Evolutionary conservation across 2,329 filamentous ascomycete genomes (phyloP).

Genomic region (Sclerotinia borealis): DNA sequence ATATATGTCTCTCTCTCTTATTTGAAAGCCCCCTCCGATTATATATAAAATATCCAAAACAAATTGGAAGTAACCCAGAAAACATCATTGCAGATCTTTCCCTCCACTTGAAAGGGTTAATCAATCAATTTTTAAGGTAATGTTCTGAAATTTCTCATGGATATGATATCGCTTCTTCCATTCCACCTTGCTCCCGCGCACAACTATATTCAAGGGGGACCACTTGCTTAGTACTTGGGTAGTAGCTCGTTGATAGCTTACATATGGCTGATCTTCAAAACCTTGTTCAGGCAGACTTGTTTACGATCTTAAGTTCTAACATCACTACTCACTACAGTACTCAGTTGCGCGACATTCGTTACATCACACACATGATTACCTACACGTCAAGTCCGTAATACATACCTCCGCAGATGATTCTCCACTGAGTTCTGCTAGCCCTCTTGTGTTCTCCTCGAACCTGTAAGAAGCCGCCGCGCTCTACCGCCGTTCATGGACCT

Average conservation of each 20-base stretch:
- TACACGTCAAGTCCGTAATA: conserved; percentile 29
- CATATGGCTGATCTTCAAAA: conserved; percentile 12
- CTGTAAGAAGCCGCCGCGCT: conserved; percentile 32
- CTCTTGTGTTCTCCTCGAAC: conserved; percentile 27
- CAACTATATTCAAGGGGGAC: conserved; percentile 1
- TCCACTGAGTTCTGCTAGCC: conserved; percentile 21
- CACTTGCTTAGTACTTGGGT: conserved; percentile 1
- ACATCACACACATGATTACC: conserved; percentile 24
- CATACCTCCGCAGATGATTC: conserved; percentile 28
- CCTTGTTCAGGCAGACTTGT: conserved; percentile 7
- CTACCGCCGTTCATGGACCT: conserved; percentile 35
- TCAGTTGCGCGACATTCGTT: conserved; percentile 20
- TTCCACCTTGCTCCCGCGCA: conserved; percentile 5
- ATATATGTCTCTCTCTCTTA: neutral
- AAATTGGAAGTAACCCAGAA: neutral
- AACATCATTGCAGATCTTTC: neutral
- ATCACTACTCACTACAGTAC: neutral
- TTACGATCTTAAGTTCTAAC: neutral
- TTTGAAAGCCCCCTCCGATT: neutral
- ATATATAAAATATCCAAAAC: neutral
- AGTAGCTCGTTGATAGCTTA: neutral
- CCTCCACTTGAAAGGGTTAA: conserved; percentile 3
- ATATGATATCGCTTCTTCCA: neutral
- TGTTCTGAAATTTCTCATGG: neutral
- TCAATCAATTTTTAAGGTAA: conserved; percentile 6